Evolutionary conservation across 2,329 filamentous ascomycete species (phyloP), one percentile per base, ranked within the genome.

Genomic region (Nigrograna mackinnonii): DNA sequence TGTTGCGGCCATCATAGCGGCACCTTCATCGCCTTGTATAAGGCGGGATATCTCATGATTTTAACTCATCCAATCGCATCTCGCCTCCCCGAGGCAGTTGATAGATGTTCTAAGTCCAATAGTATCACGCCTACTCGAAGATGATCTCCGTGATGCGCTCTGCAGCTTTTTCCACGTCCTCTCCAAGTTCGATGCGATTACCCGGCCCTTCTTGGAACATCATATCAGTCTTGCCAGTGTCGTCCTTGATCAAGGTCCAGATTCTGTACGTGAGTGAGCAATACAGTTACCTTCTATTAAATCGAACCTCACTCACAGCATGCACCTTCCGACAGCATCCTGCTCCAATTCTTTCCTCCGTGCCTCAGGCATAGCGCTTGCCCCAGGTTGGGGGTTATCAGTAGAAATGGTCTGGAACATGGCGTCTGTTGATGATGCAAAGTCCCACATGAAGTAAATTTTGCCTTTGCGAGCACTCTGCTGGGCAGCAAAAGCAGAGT

Each of bases 391-490:
- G 5, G 48, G 32, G 12, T 19, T 11, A 24, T 47, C 41, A 28
- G 49, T 36, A 16, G 51, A 13, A 20, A 57, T 35, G 22, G 38
- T 34, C 3, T 46, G 34, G 30, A 55, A 43, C 37, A 51, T 51
- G n/a, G 47, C 47, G 13, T 49, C 37, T 4, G 51, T 53, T 30
- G 44, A 42, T 7, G 18, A 18, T 7, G 51, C 43, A 35, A 50
- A 55, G 42, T 53, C 46, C 32, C 43, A 47, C 44, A 52, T 44
- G 41, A 49, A 52, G 41, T 49, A 54, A 17, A 51, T 35, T 28
- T 52, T 51, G 7, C 54, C 49, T 4, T 26, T 22, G 37, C 47
- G 41, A 7, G 40, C 18, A 9, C 35, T 13, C 18, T 34, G 22
- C 36, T 53, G n/a, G 18, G 35, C 17, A 6, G 44, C 21, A 37